Percentiles rank a stretch among this genome's conserved stretches.
phyloP scores from a whole-genome alignment of 1,139 yeast genomes.

The Pneumocystis carinii region DNA sequence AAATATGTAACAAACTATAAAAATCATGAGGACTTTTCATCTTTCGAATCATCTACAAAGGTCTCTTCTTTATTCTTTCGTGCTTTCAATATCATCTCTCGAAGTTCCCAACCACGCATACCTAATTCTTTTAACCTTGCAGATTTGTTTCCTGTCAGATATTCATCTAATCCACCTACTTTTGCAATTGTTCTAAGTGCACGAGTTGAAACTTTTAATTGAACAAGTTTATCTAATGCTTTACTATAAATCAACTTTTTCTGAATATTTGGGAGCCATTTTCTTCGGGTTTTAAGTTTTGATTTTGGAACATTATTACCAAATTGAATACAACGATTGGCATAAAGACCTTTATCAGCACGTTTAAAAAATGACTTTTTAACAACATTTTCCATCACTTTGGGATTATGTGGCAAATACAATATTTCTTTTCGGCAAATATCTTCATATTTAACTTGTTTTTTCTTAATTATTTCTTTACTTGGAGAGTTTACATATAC shows the following conservation, averaged over 20 bases:
- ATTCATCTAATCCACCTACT: neutral
- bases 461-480: neutral
- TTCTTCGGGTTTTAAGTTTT: neutral
- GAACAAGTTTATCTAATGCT: neutral
- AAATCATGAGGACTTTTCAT: neutral
- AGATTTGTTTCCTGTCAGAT: neutral
- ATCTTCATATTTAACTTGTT: neutral
- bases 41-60: neutral
- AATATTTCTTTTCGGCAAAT: neutral
- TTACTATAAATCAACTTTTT: neutral
- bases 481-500: neutral
- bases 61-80: neutral
- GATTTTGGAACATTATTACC: slow-evolving; percentile 1
- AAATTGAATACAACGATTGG: neutral
- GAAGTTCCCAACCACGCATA: neutral
- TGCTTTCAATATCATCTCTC: neutral
- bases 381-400: neutral
- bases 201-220: neutral
- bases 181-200: neutral
- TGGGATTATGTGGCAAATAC: neutral
- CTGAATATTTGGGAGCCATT: neutral
- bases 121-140: neutral
- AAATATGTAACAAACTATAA: neutral
- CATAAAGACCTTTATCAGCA: slow-evolving; percentile 1
- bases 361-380: neutral